Evolutionary conservation across 352 stramenopile species (phyloP).

Genomic region (Globisporangium cystogenes): DNA sequence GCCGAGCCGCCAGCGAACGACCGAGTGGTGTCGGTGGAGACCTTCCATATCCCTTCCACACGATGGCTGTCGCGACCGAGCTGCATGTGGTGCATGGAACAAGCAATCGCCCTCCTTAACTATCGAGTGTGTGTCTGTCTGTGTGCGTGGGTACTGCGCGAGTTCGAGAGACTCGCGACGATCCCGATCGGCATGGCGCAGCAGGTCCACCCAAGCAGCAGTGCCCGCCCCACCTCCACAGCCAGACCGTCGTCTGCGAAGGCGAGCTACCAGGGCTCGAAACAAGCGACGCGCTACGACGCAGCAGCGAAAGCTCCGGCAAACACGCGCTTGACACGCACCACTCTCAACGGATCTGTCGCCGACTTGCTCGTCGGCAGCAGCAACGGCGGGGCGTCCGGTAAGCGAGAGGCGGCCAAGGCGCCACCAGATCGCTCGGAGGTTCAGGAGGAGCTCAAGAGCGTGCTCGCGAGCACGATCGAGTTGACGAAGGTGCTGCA

Average conservation of each 20-base stretch:
- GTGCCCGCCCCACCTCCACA: neutral
- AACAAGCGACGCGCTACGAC: neutral
- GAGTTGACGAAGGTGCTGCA: conserved; percentile 67
- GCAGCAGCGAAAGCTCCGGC: neutral
- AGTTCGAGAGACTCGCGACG: conserved; percentile 67
- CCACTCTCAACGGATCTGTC: neutral
- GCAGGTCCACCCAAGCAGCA: conserved; percentile 2
- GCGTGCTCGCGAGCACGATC: conserved; percentile 55
- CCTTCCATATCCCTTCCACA: conserved; percentile 61
- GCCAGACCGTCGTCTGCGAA: conserved; percentile 7
- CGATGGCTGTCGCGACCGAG: neutral
- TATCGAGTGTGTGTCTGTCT: neutral
- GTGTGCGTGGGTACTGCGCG: conserved; percentile 34
- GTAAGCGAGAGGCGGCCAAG: conserved; percentile 21
- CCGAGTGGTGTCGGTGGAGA: conserved; percentile 59
- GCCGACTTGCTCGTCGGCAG: neutral
- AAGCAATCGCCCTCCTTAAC: conserved; percentile 33
- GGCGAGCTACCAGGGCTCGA: neutral
- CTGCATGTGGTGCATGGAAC: neutral
- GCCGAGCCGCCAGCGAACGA: conserved; percentile 28
- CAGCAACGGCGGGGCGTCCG: conserved; percentile 8
- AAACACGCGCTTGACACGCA: conserved; percentile 1
- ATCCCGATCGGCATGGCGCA: conserved; percentile 33
- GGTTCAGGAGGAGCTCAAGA: conserved; percentile 68
- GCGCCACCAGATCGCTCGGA: conserved; percentile 33